A percentile compares a stretch with the other conserved stretches of the same genome.
Evolutionary conservation across 768 basidiomycete genomes (phyloP).

Genomic region (Podaxis pistillaris): DNA sequence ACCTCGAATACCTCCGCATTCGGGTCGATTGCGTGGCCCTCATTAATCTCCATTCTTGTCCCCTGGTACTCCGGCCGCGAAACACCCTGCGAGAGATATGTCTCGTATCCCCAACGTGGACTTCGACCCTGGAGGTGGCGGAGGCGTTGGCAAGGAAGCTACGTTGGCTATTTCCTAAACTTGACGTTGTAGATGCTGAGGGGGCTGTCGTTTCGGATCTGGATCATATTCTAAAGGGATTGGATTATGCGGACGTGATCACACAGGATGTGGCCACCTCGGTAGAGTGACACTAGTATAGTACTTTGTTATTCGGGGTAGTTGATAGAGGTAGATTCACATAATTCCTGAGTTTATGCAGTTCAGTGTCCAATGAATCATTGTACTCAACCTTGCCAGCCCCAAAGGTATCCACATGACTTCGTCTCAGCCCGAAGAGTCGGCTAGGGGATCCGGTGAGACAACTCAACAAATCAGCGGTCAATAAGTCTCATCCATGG

Average conservation of each 20-base stretch:
- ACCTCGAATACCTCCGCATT: neutral
- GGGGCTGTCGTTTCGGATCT: neutral
- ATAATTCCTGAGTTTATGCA: too few species aligned
- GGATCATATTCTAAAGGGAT: neutral
- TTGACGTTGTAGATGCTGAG: neutral
- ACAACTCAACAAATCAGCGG: too few species aligned
- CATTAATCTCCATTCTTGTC: neutral
- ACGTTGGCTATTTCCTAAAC: neutral
- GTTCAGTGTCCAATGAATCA: too few species aligned
- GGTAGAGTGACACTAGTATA: too few species aligned
- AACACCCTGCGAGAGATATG: neutral
- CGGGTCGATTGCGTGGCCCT: neutral
- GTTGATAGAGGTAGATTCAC: too few species aligned
- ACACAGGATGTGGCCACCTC: too few species aligned
- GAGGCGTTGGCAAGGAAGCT: neutral
- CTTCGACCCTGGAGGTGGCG: neutral
- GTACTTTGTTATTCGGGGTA: too few species aligned
- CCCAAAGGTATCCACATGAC: too few species aligned
- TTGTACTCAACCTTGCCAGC: too few species aligned
- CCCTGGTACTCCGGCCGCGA: neutral
- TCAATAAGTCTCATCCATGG: too few species aligned
- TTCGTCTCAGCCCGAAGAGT: too few species aligned
- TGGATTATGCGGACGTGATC: neutral
- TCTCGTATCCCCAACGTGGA: neutral
- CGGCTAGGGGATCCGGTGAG: too few species aligned